These are phyloP conservation scores for Penicillium sp. DNA, from an alignment of 2,329 filamentous ascomycete species.

Conservation along the genomic window DNA sequence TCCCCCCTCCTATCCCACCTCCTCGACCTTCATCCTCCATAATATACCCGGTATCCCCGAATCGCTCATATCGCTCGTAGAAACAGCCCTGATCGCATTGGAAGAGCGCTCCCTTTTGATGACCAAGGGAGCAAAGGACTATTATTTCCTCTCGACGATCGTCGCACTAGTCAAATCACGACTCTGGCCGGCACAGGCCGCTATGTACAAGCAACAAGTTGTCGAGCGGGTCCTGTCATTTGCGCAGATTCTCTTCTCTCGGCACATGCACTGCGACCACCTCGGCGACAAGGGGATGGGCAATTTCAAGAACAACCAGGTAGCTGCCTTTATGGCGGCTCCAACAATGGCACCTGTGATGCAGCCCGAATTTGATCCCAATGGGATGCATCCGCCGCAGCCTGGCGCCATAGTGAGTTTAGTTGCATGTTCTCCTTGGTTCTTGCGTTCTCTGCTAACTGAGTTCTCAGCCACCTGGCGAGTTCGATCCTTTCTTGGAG, in stretches of 20 bases:
- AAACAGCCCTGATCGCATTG: slow-evolving; percentile 24
- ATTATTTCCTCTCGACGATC: slow-evolving; percentile 34
- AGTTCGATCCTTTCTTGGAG: slow-evolving; percentile 30
- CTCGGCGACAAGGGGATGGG: slow-evolving; percentile 25
- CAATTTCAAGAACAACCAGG: slow-evolving; percentile 26
- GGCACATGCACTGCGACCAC: slow-evolving; percentile 28
- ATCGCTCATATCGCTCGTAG: slow-evolving; percentile 28
- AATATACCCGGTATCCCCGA: slow-evolving; percentile 28
- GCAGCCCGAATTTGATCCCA: slow-evolving; percentile 17
- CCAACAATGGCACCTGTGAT: slow-evolving; percentile 18
- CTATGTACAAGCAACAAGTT: slow-evolving; percentile 29
- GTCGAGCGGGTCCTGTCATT: slow-evolving; percentile 31
- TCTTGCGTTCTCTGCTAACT: slow-evolving; percentile 4
- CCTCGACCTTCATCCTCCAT: slow-evolving; percentile 18
- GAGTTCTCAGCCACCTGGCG: slow-evolving; percentile 17
- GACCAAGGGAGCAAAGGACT: slow-evolving; percentile 34
- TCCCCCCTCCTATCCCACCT: background rate
- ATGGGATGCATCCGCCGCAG: slow-evolving; percentile 16
- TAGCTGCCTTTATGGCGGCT: slow-evolving; percentile 18
- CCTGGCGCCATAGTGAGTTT: slow-evolving; percentile 23
- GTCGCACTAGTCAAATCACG: slow-evolving; percentile 29
- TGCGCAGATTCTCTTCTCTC: slow-evolving; percentile 30
- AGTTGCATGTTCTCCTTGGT: background rate
- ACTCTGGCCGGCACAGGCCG: slow-evolving; percentile 28
- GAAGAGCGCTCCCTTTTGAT: slow-evolving; percentile 27